Percentiles rank a stretch among this genome's conserved stretches.
phyloP scores from a whole-genome alignment of 148 eudicot species.

The Rhododendron simsii region DNA sequence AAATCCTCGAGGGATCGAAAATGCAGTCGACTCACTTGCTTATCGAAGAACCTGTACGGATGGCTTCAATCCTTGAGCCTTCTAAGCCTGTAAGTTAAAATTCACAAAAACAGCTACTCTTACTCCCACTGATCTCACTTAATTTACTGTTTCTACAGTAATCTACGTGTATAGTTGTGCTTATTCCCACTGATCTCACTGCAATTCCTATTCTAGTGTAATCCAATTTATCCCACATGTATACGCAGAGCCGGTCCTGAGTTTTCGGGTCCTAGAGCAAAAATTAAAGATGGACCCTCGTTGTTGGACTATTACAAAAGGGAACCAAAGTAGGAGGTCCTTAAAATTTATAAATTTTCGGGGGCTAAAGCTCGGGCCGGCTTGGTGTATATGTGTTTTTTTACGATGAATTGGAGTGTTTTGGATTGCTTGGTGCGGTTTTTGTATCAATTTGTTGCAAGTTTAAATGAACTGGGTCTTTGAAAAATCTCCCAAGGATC shows the following conservation, averaged over 20 bases:
- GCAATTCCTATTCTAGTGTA: not conserved
- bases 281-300: too few species aligned
- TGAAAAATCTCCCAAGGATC: not conserved
- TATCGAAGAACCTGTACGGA: conserved; percentile 37
- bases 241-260: too few species aligned
- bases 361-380: too few species aligned
- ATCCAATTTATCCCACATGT: too few species aligned
- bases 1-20: not conserved
- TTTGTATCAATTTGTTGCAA: not conserved
- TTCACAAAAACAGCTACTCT: not conserved
- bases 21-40: conserved; percentile 35
- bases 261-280: too few species aligned
- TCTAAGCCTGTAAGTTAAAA: conserved; percentile 31
- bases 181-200: not conserved
- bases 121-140: not conserved
- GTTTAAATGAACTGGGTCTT: not conserved
- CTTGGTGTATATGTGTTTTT: not conserved
- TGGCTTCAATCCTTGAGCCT: conserved; percentile 42
- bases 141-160: not conserved
- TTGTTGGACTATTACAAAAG: too few species aligned
- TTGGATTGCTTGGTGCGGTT: not conserved
- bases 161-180: not conserved
- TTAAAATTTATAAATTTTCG: too few species aligned
- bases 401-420: not conserved
- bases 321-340: too few species aligned